Percentiles rank a stretch among this genome's conserved stretches.
These are phyloP conservation scores for Kazachstania taianensis DNA, from an alignment of 805 yeast species.

Conservation along the genomic window DNA sequence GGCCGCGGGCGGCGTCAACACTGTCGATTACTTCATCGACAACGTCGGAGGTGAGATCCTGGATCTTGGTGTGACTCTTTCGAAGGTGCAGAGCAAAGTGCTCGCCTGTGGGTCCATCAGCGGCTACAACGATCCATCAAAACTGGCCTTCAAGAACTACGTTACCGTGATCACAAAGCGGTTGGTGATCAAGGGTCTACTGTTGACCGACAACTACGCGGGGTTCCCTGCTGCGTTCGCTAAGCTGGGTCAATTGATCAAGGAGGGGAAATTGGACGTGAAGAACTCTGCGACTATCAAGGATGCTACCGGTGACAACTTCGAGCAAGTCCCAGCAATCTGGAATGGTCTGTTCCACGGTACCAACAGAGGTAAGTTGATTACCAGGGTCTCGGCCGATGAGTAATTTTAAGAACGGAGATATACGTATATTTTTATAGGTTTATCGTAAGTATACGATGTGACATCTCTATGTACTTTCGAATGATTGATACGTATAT, in stretches of 20 bases:
- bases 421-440: too few relatives aligned
- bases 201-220: slow-evolving; percentile 36
- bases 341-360: slow-evolving; percentile 41
- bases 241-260: slow-evolving; percentile 30
- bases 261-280: slow-evolving; percentile 34
- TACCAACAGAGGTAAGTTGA: slow-evolving; percentile 40
- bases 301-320: slow-evolving; percentile 34
- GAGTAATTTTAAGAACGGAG: too few relatives aligned
- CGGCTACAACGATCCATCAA: slow-evolving; percentile 39
- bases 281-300: slow-evolving; percentile 32
- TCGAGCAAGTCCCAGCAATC: slow-evolving; percentile 35
- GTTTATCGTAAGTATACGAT: neutral
- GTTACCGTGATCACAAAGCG: slow-evolving; percentile 39
- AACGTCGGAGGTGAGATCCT: slow-evolving; percentile 55
- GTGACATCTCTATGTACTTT: neutral
- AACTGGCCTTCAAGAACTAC: slow-evolving; percentile 33
- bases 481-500: too few relatives aligned
- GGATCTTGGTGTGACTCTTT: slow-evolving; percentile 31
- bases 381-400: slow-evolving; percentile 36
- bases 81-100: slow-evolving; percentile 35
- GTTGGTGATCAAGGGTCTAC: slow-evolving; percentile 43
- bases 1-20: slow-evolving; percentile 37
- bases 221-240: slow-evolving; percentile 32
- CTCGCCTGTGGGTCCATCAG: slow-evolving; percentile 58
- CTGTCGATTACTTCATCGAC: slow-evolving; percentile 47